A percentile compares a stretch with the other conserved stretches of the same genome.
phyloP scores from a whole-genome alignment of 257 asterid genomes.

The Solanum clarkiae region DNA sequence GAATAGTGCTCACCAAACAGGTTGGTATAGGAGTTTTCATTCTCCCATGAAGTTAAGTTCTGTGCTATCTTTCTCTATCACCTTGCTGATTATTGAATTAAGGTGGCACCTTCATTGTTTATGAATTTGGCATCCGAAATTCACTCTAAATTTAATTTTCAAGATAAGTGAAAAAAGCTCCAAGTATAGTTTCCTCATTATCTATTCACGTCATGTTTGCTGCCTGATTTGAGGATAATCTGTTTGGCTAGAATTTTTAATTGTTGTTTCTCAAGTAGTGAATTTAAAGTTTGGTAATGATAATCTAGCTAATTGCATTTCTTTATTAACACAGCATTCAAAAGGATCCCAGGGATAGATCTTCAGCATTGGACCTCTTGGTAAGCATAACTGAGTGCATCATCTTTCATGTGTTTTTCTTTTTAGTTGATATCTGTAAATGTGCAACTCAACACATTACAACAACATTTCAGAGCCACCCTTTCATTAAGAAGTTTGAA shows the following conservation, averaged over 20 bases:
- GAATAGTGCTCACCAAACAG: neutral
- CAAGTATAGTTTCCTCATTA: neutral
- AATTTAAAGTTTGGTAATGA: neutral
- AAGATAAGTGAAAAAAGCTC: neutral
- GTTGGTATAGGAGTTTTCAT: neutral
- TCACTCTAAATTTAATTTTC: neutral
- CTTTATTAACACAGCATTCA: constrained; percentile 60
- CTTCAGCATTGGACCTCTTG: constrained; percentile 83
- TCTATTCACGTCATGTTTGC: neutral
- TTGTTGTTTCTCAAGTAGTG: neutral
- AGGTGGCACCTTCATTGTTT: neutral
- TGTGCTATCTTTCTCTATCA: neutral
- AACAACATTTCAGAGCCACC: constrained; percentile 45
- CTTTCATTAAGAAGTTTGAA: constrained; percentile 88
- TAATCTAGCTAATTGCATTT: neutral
- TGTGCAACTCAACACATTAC: neutral
- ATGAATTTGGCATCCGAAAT: neutral
- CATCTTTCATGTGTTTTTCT: neutral
- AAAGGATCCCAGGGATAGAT: constrained; percentile 73
- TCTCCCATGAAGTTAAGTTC: neutral
- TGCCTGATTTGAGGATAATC: neutral
- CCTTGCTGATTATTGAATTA: neutral
- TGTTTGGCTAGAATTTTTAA: neutral
- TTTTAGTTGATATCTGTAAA: neutral
- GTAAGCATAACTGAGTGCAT: constrained; percentile 25